Conservation (phyloP, 257 asterid genomes). For the Knoxia roxburghii region DNA sequence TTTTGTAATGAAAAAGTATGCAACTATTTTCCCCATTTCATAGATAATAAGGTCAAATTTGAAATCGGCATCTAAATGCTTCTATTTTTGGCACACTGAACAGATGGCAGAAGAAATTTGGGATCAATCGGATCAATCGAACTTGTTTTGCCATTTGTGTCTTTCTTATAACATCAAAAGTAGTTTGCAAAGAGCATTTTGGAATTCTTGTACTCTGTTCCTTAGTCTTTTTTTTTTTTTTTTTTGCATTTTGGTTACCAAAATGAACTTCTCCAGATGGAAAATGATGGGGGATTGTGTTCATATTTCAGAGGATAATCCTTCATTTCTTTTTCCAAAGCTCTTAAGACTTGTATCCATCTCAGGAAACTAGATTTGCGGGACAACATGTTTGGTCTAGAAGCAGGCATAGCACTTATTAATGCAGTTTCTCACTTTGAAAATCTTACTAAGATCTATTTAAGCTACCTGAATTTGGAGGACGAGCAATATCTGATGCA, state of each 20-base stretch:
- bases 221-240: conserved; percentile 3
- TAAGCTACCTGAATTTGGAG: no score
- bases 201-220: neutral
- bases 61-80: neutral
- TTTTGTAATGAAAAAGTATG: neutral
- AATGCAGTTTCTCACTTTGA: no score
- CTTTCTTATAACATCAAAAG: no score
- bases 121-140: neutral
- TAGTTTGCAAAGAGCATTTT: neutral
- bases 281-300: conserved; percentile 46
- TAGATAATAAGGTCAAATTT: neutral
- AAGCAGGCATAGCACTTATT: no score
- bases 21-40: neutral
- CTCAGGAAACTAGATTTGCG: no score
- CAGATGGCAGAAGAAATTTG: neutral
- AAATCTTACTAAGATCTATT: no score
- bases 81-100: neutral
- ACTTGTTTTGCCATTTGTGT: neutral
- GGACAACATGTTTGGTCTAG: no score
- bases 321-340: no score
- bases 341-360: no score
- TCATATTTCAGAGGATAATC: conserved; percentile 58
- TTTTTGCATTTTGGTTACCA: conserved; percentile 17
- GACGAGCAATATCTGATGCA: no score
- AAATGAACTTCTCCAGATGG: conserved; percentile 54